Evolutionary conservation across 2,329 filamentous ascomycete genomes (phyloP).

Genomic region (Colletotrichum theobromicola): DNA sequence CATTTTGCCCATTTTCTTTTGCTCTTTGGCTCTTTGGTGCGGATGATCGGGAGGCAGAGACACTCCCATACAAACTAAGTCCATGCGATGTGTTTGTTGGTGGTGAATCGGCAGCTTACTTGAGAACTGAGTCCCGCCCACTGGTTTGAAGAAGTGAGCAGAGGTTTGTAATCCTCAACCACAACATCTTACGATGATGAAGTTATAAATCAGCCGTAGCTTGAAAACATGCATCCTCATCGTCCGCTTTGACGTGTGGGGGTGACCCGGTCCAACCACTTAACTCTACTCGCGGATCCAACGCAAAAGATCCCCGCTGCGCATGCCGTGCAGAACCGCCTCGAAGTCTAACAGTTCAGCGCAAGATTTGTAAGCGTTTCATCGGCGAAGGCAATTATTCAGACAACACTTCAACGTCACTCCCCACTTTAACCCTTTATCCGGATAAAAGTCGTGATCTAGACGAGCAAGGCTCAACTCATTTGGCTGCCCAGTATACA

Average conservation of each 20-base stretch:
- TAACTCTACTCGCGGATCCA: background rate
- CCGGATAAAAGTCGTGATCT: background rate
- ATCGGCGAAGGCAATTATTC: background rate
- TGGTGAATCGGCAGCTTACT: background rate
- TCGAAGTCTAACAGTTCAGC: background rate
- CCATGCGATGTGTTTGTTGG: background rate
- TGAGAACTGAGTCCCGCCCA: background rate
- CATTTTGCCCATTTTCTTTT: background rate
- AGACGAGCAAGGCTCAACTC: fast-evolving
- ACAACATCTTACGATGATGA: background rate
- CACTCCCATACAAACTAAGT: background rate
- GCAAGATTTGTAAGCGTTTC: conserved; percentile 2
- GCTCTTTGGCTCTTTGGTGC: background rate
- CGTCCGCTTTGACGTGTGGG: background rate
- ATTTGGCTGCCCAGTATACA: fast-evolving
- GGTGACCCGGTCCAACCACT: background rate
- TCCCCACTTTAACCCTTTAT: background rate
- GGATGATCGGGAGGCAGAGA: background rate
- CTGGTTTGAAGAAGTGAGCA: background rate
- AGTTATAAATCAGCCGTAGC: background rate
- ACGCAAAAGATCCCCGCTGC: background rate
- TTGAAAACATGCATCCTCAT: background rate
- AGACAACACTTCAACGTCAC: background rate
- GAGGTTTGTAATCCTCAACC: background rate
- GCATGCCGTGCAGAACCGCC: background rate